These are phyloP conservation scores for Pseudonitzschia multiseries DNA, from an alignment of 108 stramenopile species.

Conservation along the genomic window DNA sequence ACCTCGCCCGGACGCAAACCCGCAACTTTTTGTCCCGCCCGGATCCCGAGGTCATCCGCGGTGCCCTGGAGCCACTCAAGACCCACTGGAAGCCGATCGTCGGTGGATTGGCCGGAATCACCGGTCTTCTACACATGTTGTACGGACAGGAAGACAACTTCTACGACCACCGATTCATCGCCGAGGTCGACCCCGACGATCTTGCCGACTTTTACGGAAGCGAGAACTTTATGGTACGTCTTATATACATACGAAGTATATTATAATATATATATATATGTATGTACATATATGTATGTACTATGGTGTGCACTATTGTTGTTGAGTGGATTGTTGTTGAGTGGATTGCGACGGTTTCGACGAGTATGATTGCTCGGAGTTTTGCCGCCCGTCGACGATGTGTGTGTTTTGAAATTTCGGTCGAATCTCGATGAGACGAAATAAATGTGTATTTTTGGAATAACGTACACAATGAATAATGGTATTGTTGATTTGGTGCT, in stretches of 20 bases:
- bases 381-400: no score
- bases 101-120: neutral
- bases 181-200: conserved; percentile 33
- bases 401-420: neutral
- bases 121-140: neutral
- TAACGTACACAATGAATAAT: no score
- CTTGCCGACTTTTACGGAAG: conserved; percentile 45
- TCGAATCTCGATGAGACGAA: no score
- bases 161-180: conserved; percentile 43
- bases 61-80: neutral
- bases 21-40: conserved; percentile 9
- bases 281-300: no score
- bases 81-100: conserved; percentile 4
- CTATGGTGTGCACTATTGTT: no score
- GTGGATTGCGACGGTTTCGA: neutral
- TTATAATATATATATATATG: no score
- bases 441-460: no score
- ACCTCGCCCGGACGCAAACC: neutral
- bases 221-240: conserved; percentile 23
- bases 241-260: neutral
- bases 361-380: neutral
- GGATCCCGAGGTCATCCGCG: conserved; percentile 1
- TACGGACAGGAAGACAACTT: conserved; percentile 37
- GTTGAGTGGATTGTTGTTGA: no score
- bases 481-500: no score